Evolutionary conservation across 2,329 filamentous ascomycete species (phyloP), one percentile per base, ranked within the genome.

Genomic region (Xylaria sp.): DNA sequence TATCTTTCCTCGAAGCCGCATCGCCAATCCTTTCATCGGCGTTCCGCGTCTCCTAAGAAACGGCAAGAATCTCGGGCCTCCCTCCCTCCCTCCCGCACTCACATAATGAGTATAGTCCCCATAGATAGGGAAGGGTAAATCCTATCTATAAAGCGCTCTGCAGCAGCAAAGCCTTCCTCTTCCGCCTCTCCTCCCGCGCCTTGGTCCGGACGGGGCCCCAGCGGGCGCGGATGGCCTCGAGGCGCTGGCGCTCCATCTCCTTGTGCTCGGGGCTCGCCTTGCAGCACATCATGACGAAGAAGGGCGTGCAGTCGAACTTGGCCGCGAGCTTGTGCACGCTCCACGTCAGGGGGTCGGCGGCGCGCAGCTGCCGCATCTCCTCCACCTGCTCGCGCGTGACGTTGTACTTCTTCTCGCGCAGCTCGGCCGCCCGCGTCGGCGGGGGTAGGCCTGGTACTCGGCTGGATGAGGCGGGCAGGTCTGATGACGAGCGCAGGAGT

Each of bases 271-370:
- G 69, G 44, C 83, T 80, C 25, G 87, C 82, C 64, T 84, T 81
- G 76, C 84, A 85, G 75, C 85, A 88, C 80, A 89, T 87, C 78
- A 86, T 85, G 67, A 91, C 82, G 74, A 91, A 90, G 55, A 85
- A 76, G 20, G 81, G 79, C 44, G 84, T 85, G 83, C 88, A 90
- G 61, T 84, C 79, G 78, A 85, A 91, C 76, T 85, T 85, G 63
- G 79, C 77, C 5, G 88, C 86, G 39, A 91, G 83, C 57, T 79
- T 81, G 46, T 76, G 76, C 54, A 89, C 85, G 69, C 82, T 88
- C 88, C 89, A 90, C 62, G 77, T 80, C 31, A 83, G 77, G 0
- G 89, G 88, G 74, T 91, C 86, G 52, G 81, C 77, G 28, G 76
- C 77, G 60, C 88, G 83, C 77, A 91, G 82, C 59, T 80, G 79